Percentiles rank a stretch among this genome's conserved stretches.
These are phyloP conservation scores for Sporisorium sorghi DNA, from an alignment of 1,284 basidiomycete genomes.

Conservation along the genomic window DNA sequence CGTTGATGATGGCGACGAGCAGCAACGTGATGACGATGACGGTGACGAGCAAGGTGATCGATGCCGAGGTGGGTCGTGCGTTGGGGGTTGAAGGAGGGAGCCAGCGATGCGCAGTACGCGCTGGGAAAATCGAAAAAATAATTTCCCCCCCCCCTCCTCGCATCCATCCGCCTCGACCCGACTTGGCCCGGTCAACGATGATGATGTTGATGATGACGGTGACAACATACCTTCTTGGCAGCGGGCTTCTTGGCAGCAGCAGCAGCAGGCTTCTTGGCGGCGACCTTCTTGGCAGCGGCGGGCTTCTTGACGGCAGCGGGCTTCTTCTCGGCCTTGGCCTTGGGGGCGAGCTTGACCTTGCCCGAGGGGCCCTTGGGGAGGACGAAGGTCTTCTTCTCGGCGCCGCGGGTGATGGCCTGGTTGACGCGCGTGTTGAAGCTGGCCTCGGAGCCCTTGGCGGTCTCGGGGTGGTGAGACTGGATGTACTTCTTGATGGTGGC, in stretches of 20 bases:
- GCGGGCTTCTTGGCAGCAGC: slow-evolving; percentile 60
- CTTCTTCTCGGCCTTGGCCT: slow-evolving; percentile 72
- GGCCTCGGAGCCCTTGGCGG: slow-evolving; percentile 68
- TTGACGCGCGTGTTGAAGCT: slow-evolving; percentile 83
- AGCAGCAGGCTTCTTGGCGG: slow-evolving; percentile 62
- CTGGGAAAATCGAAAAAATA: slow-evolving; percentile 21
- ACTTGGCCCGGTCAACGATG: background rate
- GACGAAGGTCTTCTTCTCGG: slow-evolving; percentile 81
- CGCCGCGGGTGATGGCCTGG: slow-evolving; percentile 82
- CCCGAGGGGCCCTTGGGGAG: slow-evolving; percentile 85
- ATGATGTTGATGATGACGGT: slow-evolving; percentile 6
- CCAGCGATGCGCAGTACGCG: slow-evolving; percentile 22
- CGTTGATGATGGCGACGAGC: too few species aligned
- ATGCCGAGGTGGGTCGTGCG: slow-evolving; percentile 13
- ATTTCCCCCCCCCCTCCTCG: slow-evolving; percentile 19
- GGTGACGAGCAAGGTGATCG: slow-evolving; percentile 5
- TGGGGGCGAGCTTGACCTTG: slow-evolving; percentile 81
- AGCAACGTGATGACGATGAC: slow-evolving; percentile 1
- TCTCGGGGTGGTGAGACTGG: slow-evolving; percentile 54
- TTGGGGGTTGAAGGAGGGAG: background rate
- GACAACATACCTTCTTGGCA: slow-evolving; percentile 54
- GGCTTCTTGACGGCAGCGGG: slow-evolving; percentile 70
- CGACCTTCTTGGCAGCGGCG: slow-evolving; percentile 72
- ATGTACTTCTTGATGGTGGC: slow-evolving; percentile 90
- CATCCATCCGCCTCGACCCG: slow-evolving; percentile 17